Conservation (phyloP, 78 protist genomes). For the Polysphondylium violaceum region DNA sequence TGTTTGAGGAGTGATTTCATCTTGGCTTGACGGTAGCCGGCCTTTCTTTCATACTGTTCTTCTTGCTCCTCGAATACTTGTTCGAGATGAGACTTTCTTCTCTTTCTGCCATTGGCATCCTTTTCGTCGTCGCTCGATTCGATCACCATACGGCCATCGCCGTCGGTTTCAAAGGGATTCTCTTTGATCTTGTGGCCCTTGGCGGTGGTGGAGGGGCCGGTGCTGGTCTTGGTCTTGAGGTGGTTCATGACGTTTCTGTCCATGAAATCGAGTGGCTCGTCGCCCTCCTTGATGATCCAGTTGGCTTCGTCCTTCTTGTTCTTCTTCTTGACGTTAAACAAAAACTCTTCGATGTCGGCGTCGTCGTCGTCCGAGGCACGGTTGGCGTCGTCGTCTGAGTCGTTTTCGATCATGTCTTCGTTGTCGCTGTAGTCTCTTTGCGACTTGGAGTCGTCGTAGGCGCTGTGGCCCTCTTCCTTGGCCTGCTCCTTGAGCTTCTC, state of each 20-base stretch:
- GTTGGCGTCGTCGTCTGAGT: conserved; percentile 21
- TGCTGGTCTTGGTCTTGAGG: conserved; percentile 1
- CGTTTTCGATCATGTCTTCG: not conserved
- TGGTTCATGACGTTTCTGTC: conserved; percentile 51
- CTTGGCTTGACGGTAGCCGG: conserved; percentile 47
- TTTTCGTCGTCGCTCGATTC: conserved; percentile 5
- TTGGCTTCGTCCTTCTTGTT: not conserved
- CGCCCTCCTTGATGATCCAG: conserved; percentile 63
- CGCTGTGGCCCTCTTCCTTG: not conserved
- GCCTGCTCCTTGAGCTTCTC: conserved; percentile 19
- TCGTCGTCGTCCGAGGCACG: conserved; percentile 36
- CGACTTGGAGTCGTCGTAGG: not conserved
- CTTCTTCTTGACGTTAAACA: conserved; percentile 55
- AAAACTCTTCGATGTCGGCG: conserved; percentile 62
- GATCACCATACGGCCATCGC: conserved; percentile 46
- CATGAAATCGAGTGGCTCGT: conserved; percentile 68
- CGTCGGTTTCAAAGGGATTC: conserved; percentile 34
- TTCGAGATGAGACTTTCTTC: conserved; percentile 27
- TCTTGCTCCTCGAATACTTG: conserved; percentile 59
- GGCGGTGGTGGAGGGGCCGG: not conserved
- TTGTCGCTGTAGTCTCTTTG: not conserved
- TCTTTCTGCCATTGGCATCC: conserved; percentile 15
- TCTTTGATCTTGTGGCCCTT: conserved; percentile 15
- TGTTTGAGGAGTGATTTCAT: conserved; percentile 6
- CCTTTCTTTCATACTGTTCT: conserved; percentile 39